A percentile compares a stretch with the other conserved stretches of the same genome.
These are phyloP conservation scores for Hygrophorus pudorinus DNA, from an alignment of 768 basidiomycete species.

Conservation along the genomic window DNA sequence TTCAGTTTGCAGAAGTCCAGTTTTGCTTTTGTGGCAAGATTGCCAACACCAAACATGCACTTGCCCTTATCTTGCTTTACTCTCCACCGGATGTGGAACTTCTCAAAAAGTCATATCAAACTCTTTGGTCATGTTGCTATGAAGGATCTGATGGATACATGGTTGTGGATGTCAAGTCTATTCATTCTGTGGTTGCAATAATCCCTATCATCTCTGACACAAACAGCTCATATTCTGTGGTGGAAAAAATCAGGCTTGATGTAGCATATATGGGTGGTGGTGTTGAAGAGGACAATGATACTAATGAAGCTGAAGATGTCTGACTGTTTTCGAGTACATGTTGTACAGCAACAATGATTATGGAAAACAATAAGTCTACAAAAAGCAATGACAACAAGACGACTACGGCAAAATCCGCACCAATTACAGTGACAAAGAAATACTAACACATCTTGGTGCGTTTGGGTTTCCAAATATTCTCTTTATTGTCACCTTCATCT, in stretches of 20 bases:
- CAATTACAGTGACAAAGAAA: not conserved
- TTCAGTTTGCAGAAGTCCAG: slow-evolving; percentile 8
- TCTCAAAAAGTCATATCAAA: slow-evolving; percentile 7
- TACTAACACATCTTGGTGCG: not conserved
- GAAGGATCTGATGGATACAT: slow-evolving; percentile 3
- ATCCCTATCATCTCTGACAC: slow-evolving; percentile 14
- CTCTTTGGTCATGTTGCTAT: slow-evolving; percentile 9
- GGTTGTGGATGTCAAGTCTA: slow-evolving; percentile 8
- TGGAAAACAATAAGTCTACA: no score
- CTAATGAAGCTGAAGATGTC: no score
- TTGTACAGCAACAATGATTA: no score
- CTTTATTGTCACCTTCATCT: not conserved
- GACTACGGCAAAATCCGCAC: no score
- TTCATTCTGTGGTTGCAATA: slow-evolving; percentile 17
- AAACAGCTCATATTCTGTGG: slow-evolving; percentile 33
- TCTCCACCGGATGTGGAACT: no score
- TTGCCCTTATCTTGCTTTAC: slow-evolving; percentile 8
- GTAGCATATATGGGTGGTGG: not conserved
- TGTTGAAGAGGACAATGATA: no score
- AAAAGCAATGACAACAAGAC: no score
- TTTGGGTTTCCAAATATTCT: not conserved
- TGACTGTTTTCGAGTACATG: no score
- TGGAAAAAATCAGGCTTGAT: slow-evolving; percentile 30
- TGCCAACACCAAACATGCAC: slow-evolving; percentile 6
- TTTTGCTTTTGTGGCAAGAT: slow-evolving; percentile 11